phyloP scores from a whole-genome alignment of 2,329 filamentous ascomycete genomes.

The Metarhizium guizhouense region DNA sequence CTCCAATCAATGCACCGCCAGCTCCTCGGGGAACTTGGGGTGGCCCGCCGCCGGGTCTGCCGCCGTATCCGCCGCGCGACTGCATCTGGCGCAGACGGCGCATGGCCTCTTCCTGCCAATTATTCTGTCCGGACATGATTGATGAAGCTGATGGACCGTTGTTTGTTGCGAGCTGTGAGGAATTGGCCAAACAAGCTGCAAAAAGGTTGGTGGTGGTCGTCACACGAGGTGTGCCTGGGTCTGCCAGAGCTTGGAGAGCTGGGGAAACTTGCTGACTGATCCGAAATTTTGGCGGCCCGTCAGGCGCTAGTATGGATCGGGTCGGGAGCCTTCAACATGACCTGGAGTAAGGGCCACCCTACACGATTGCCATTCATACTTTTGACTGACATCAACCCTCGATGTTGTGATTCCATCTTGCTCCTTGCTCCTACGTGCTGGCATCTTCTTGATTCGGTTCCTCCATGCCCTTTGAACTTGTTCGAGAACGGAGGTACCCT shows the following conservation, averaged over 20 bases:
- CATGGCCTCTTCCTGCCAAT: slow-evolving; percentile 42
- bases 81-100: slow-evolving; percentile 41
- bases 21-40: slow-evolving; percentile 32
- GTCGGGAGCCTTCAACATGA: not conserved
- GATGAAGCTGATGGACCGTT: not conserved
- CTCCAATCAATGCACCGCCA: slow-evolving; percentile 30
- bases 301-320: not conserved
- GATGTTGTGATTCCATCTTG: no score
- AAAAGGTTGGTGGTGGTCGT: not conserved
- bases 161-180: not conserved
- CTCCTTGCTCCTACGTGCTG: not conserved
- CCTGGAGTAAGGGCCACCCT: not conserved
- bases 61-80: slow-evolving; percentile 31
- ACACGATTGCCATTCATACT: no score
- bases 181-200: not conserved
- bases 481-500: not conserved
- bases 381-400: no score
- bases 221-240: slow-evolving; percentile 1
- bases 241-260: not conserved
- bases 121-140: slow-evolving; percentile 26
- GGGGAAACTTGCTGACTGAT: slow-evolving; percentile 5
- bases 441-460: not conserved
- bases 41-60: slow-evolving; percentile 27
- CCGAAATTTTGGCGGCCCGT: not conserved
- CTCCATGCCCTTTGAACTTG: not conserved